Percentiles rank a stretch among this genome's conserved stretches.
phyloP scores from a whole-genome alignment of 2,329 filamentous ascomycete genomes.

The Dryadomyces quercus-mongolicae region DNA sequence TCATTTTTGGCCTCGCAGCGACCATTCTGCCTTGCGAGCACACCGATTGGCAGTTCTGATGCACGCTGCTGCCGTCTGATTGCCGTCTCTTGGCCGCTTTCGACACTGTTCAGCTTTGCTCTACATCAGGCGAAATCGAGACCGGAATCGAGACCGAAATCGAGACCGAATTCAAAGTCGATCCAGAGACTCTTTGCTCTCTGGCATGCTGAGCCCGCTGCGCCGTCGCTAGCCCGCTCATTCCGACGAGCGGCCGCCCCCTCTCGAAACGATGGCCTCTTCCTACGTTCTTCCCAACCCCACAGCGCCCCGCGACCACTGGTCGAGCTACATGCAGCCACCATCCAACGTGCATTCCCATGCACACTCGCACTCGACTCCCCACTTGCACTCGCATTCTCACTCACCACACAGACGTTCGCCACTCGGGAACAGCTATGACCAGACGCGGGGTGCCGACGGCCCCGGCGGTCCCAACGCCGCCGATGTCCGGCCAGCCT shows the following conservation, averaged over 20 bases:
- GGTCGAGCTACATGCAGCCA: slow-evolving; percentile 20
- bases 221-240: no score
- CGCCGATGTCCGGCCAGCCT: slow-evolving; percentile 1
- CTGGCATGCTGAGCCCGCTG: no score
- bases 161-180: no score
- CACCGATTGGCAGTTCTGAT: no score
- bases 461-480: slow-evolving; percentile 5
- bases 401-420: slow-evolving; percentile 20
- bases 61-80: no score
- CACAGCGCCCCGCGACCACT: slow-evolving; percentile 26
- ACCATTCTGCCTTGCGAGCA: no score
- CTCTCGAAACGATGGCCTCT: slow-evolving; percentile 27
- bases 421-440: slow-evolving; percentile 26
- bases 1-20: no score
- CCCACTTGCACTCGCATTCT: slow-evolving; percentile 14
- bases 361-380: slow-evolving; percentile 21
- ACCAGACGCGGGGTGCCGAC: slow-evolving; percentile 17
- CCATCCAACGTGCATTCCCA: background rate
- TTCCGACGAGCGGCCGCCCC: background rate
- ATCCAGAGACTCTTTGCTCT: no score
- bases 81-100: no score
- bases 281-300: slow-evolving; percentile 41
- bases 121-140: no score
- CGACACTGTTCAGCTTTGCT: no score
- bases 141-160: no score